Evolutionary conservation across 2,329 filamentous ascomycete species (phyloP), one percentile per base, ranked within the genome.

Genomic region (Colletotrichum scovillei): DNA sequence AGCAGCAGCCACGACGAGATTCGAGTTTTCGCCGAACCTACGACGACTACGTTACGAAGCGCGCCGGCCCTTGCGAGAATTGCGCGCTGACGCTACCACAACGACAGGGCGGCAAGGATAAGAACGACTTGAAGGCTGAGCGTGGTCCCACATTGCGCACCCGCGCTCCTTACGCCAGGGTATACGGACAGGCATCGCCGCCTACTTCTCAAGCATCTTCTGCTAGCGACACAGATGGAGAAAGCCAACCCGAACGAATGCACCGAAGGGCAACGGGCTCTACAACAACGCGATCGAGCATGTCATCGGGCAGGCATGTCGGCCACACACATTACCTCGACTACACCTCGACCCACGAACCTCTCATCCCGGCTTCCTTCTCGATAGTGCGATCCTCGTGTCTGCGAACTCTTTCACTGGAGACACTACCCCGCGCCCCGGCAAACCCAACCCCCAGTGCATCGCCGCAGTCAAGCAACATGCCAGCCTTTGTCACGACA

Each of bases 261-360:
- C 81, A 80, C 14, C 83, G 86, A 58, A 85, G 84, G 35, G 83
- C 82, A 16, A 85, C 84, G 2, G 84, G 85, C 2, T 88, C 87
- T 0, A 80, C 84, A 6, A 84, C 86, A 2, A 90, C 88, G 1
- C 86, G 86, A 58, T 90, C 88, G 4, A 90, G 87, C 78, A 82
- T 82, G 26, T 89, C 87, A 59, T 90, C 88, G 5, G 82, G 83
- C n/a, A 86, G 86, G 58, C 91, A 93, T 76, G 84, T 84, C 16
- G 86, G 86, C 55, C 91, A 93, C 76, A 88, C 88, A 5, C 91
- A 93, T 78, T 92, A 89, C 76, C 84, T 93, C 63, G 89, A 92
- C 78, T 93, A 92, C 78, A 92, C 91, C 5, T 93, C 91, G 1
- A 92, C 90, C 5, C 91, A 92, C 78, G 91, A 92, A 74, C 90